Base-by-base conservation (phyloP, 257 asterid genomes). In the Salvia splendens region DNA sequence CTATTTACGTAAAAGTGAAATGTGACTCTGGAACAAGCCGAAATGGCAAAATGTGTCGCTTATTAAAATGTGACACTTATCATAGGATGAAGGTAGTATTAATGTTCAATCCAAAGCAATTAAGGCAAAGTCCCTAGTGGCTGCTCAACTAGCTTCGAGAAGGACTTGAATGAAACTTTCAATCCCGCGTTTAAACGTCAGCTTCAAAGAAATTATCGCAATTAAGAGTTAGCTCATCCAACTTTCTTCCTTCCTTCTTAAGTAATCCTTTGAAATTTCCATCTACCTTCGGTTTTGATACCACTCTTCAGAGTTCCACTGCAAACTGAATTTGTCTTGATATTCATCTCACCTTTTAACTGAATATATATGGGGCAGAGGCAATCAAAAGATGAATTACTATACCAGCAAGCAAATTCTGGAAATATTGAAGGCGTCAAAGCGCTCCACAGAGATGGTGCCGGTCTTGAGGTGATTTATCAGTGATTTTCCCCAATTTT, bases 381-480 rank as follows among this genome's bases (percentile, higher is more conserved):
- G 71, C 94, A 86, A 80, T 93, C 98, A 54, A 89, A 85, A 73
- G 98, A 75, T 67, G 94, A 88, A 74, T 77, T 85, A 73, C 67
- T 93, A 77, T 82, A 72, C 61, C 90, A 93, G 81, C 96, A 89
- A 71, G 98, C 88, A 47, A 89, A 73, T 74, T 77, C 74, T 77
- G 98, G 95, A 45, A 85, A 85, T 33, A 40, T 64, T 38, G 92
- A 89, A 61, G 95, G 89, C 61, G 89, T 93, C 84, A 93, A 84
- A 86, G 62, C 96, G 73, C 98, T 93, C 59, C 88, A 76, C 33
- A 69, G 74, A 1, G 93, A 89, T 49, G 98, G 98, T 53, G 98
- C 98, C 69, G 88, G 92, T 68, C 97, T 93, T 53, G 98, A 89
- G 98, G 98, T 94, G 80, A 17, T 10, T 5, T 24, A 35, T 16